A percentile compares a stretch with the other conserved stretches of the same genome.
phyloP scores from a whole-genome alignment of 2,329 filamentous ascomycete species.

The Xylaria sp. region DNA sequence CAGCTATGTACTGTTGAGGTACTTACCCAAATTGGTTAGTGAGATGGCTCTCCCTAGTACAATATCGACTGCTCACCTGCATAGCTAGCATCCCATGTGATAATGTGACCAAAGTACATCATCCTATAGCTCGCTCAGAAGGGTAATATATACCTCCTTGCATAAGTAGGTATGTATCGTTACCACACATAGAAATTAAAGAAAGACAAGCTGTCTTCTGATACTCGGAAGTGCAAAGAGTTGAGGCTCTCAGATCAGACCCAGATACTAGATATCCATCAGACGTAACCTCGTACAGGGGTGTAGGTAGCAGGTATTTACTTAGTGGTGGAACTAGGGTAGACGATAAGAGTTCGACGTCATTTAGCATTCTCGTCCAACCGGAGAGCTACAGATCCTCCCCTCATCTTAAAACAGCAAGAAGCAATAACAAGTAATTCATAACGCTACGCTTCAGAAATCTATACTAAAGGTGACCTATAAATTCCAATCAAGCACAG shows the following conservation, averaged over 20 bases:
- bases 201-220: too few relatives aligned
- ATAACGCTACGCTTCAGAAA: not conserved
- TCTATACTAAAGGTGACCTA: not conserved
- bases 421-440: not conserved
- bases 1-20: too few relatives aligned
- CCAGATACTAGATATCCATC: slow-evolving; percentile 11
- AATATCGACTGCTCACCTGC: not conserved
- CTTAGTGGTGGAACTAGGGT: slow-evolving; percentile 1
- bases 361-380: slow-evolving; percentile 32
- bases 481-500: not conserved
- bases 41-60: too few relatives aligned
- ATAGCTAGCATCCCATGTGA: slow-evolving; percentile 21
- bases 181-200: too few relatives aligned
- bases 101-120: not conserved
- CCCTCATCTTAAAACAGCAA: slow-evolving; percentile 19
- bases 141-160: too few relatives aligned
- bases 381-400: slow-evolving; percentile 20
- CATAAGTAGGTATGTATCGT: too few relatives aligned
- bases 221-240: too few relatives aligned
- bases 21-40: too few relatives aligned
- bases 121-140: not conserved
- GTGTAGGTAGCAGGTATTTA: not conserved
- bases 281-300: slow-evolving; percentile 13
- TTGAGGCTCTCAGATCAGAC: too few relatives aligned
- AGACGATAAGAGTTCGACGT: slow-evolving; percentile 33